Evolutionary conservation across 805 yeast genomes (phyloP).

Genomic region (Yarrowia bubula): DNA sequence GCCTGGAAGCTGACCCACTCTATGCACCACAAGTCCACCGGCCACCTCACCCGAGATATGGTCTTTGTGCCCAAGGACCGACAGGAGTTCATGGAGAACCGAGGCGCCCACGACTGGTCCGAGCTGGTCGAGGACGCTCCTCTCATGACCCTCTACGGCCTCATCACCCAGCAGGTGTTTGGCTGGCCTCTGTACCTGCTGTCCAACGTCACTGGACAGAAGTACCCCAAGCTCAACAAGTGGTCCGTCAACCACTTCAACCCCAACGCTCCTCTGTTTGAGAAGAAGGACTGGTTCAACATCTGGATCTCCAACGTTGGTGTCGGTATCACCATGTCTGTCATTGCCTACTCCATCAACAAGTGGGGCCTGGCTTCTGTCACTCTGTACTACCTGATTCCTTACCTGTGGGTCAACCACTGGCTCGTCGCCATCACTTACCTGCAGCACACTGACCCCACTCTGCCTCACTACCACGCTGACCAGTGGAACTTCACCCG

Average conservation of each 20-base stretch:
- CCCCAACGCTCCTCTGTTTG: constrained; percentile 74
- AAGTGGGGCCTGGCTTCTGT: constrained; percentile 62
- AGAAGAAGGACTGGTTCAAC: constrained; percentile 67
- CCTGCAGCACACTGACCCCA: constrained; percentile 78
- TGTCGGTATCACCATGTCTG: constrained; percentile 50
- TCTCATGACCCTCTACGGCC: constrained; percentile 52
- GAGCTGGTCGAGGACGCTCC: constrained; percentile 77
- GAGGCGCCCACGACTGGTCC: constrained; percentile 39
- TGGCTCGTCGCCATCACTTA: constrained; percentile 87
- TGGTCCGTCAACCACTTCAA: constrained; percentile 64
- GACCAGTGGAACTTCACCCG: constrained; percentile 73
- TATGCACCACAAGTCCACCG: constrained; percentile 89
- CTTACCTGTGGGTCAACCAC: constrained; percentile 79
- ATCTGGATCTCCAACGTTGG: constrained; percentile 75
- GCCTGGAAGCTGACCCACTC: constrained; percentile 84
- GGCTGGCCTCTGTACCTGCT: constrained; percentile 72
- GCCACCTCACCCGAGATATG: constrained; percentile 77
- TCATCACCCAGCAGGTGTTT: constrained; percentile 67
- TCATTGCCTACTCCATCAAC: constrained; percentile 59
- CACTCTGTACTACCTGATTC: constrained; percentile 68
- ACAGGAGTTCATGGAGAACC: constrained; percentile 50
- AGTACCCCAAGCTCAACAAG: constrained; percentile 48
- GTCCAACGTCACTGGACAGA: constrained; percentile 76
- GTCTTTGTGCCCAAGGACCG: constrained; percentile 76
- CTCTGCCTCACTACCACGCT: constrained; percentile 76